Evolutionary conservation across 371 early-diverging fungal genomes (phyloP).

Genomic region (Sporodiniella umbellata): DNA sequence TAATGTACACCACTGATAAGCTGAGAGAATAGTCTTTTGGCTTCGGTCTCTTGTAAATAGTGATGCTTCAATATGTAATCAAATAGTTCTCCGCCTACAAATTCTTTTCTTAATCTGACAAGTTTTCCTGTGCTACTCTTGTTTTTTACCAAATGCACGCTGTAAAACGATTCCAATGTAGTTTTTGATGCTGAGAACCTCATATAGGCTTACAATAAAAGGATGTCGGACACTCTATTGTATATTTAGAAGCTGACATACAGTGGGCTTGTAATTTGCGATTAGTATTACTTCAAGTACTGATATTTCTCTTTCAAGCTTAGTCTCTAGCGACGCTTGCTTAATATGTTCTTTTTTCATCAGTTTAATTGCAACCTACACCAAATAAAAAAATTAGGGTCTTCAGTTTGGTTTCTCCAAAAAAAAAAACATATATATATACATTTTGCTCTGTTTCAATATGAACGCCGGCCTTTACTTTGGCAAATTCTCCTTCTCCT

Average conservation of each 20-base stretch:
- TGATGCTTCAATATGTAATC: slow-evolving; percentile 60
- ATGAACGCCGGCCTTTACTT: slow-evolving; percentile 94
- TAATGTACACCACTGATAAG: slow-evolving; percentile 55
- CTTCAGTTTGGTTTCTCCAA: no score
- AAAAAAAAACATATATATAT: slow-evolving; percentile 6
- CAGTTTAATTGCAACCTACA: slow-evolving; percentile 78
- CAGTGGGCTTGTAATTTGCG: not conserved
- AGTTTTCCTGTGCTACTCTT: not conserved
- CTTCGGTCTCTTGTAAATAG: slow-evolving; percentile 56
- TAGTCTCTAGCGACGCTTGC: slow-evolving; percentile 66
- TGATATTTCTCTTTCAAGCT: slow-evolving; percentile 78
- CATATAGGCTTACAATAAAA: slow-evolving; percentile 63
- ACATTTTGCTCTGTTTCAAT: slow-evolving; percentile 87
- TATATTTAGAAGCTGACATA: not conserved
- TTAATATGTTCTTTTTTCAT: slow-evolving; percentile 79
- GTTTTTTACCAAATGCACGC: slow-evolving; percentile 53
- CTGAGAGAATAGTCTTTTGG: slow-evolving; percentile 65
- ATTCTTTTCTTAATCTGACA: not conserved
- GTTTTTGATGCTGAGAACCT: slow-evolving; percentile 65
- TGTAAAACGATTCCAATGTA: slow-evolving; percentile 67
- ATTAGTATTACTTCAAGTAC: slow-evolving; percentile 72
- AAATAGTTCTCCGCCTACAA: slow-evolving; percentile 54
- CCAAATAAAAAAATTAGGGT: slow-evolving; percentile 2
- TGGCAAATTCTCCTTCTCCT: slow-evolving; percentile 97
- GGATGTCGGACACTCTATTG: slow-evolving; percentile 42